phyloP scores from a whole-genome alignment of 2,329 filamentous ascomycete genomes.

The Aureobasidium mangrovei region DNA sequence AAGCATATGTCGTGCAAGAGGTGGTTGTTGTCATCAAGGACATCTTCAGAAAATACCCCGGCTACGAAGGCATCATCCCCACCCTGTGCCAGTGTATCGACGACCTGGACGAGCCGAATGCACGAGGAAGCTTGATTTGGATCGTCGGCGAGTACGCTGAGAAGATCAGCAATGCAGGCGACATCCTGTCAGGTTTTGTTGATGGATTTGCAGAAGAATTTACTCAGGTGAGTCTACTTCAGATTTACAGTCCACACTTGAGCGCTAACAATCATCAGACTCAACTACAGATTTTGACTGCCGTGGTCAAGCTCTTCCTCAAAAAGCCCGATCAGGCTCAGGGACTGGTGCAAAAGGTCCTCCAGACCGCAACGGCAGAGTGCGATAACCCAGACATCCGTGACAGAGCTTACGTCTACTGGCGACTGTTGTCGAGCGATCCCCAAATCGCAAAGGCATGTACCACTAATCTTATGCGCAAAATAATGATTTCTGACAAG shows the following conservation, averaged over 20 bases:
- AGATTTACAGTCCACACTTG: not conserved
- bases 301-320: constrained; percentile 92
- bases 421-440: constrained; percentile 89
- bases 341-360: constrained; percentile 82
- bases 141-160: constrained; percentile 98
- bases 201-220: constrained; percentile 95
- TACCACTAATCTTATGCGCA: not conserved
- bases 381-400: constrained; percentile 97
- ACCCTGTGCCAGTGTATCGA: constrained; percentile 95
- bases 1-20: constrained; percentile 98
- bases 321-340: constrained; percentile 94
- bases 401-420: constrained; percentile 96
- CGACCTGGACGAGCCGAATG: constrained; percentile 88
- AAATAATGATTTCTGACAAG: not conserved
- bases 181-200: constrained; percentile 84
- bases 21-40: constrained; percentile 99
- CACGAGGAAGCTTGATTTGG: constrained; percentile 88
- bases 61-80: constrained; percentile 95
- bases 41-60: constrained; percentile 93
- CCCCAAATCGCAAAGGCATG: constrained; percentile 76
- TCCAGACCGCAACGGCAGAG: constrained; percentile 85
- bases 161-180: constrained; percentile 97
- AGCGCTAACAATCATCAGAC: constrained; percentile 50
- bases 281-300: constrained; percentile 95
- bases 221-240: constrained; percentile 59